Evolutionary conservation across 805 yeast species (phyloP).

Genomic region (Suhomyces sp.): DNA sequence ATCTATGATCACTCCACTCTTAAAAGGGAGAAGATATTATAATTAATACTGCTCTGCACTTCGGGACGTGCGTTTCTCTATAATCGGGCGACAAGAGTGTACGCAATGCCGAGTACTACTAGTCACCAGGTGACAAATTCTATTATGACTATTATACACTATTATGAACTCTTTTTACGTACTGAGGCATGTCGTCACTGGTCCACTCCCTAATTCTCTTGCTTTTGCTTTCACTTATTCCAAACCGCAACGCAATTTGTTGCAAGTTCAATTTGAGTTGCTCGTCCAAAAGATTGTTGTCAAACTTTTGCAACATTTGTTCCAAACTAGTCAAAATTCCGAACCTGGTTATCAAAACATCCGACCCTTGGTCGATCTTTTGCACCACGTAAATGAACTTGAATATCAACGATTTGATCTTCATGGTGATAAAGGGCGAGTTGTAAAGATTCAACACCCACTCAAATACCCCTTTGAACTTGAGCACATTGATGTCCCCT

Average conservation of each 20-base stretch:
- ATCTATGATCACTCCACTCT: neutral
- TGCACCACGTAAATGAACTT: slow-evolving; percentile 47
- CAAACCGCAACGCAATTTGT: slow-evolving; percentile 46
- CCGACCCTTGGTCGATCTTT: slow-evolving; percentile 55
- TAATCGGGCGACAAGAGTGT: too few species aligned
- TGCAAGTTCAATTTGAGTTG: slow-evolving; percentile 42
- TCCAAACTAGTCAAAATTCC: slow-evolving; percentile 34
- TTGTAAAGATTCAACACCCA: slow-evolving; percentile 56
- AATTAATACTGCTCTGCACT: neutral
- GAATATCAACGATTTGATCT: slow-evolving; percentile 39
- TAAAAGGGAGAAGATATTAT: neutral
- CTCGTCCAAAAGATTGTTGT: slow-evolving; percentile 13
- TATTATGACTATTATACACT: neutral
- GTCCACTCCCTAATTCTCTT: slow-evolving; percentile 67
- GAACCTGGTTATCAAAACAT: slow-evolving; percentile 56
- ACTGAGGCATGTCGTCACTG: slow-evolving; percentile 43
- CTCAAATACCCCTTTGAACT: slow-evolving; percentile 59
- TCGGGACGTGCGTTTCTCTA: neutral
- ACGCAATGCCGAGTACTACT: too few species aligned
- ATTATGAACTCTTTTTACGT: slow-evolving; percentile 39
- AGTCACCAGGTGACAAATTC: neutral
- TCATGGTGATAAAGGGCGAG: slow-evolving; percentile 47
- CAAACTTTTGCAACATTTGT: slow-evolving; percentile 8
- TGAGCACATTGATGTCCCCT: slow-evolving; percentile 53
- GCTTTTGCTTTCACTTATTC: slow-evolving; percentile 36